Evolutionary conservation across 495 filamentous ascomycete species (phyloP), one percentile per base, ranked within the genome.

Genomic region (Penicillium tannophilum): DNA sequence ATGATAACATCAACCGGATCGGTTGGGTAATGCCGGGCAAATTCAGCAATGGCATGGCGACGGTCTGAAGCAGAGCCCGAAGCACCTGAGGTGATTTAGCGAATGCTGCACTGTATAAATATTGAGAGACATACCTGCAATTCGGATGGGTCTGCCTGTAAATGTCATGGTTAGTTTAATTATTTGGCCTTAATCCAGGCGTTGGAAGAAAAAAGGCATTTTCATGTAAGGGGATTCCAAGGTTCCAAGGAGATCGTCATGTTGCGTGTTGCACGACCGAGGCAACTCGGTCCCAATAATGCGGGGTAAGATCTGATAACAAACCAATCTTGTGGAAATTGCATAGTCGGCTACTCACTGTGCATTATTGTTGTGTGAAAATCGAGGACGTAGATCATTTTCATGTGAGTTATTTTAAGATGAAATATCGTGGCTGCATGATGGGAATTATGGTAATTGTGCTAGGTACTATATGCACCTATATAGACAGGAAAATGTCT

Each of bases 41-140:
- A 78, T 44, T 77, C 70, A 11, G 73, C 70, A 60, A 86, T 83
- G 14, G 80, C 83, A 75, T 82, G 72, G 44, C 82, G 81, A 11
- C 83, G 79, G 64, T 85, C 83, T 17, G 79, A 80, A n/a, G 77
- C 74, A 57, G 80, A 78, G 61, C 83, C 83, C 20, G 82, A 86
- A 46, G 78, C 76, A 48, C 67, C 65, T 70, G 39, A 19, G 35
- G 12, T 26, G 6, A 24, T 11, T 28, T 12, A 48, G 17, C 16
- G 0, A 6, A 39, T 31, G 23, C 9, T 39, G 33, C 9, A 17
- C 9, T 20, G 7, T 31, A 2, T n/a, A 10, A 12, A 52, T 3
- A 23, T 31, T 30, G 2, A 43, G 17, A 44, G 14, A 28, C 24
- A 44, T 46, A 47, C 53, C 53, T 55, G 53, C 53, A 30, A 55